Conservation (phyloP, 306 rosid genomes). For the Argentina anserina region DNA sequence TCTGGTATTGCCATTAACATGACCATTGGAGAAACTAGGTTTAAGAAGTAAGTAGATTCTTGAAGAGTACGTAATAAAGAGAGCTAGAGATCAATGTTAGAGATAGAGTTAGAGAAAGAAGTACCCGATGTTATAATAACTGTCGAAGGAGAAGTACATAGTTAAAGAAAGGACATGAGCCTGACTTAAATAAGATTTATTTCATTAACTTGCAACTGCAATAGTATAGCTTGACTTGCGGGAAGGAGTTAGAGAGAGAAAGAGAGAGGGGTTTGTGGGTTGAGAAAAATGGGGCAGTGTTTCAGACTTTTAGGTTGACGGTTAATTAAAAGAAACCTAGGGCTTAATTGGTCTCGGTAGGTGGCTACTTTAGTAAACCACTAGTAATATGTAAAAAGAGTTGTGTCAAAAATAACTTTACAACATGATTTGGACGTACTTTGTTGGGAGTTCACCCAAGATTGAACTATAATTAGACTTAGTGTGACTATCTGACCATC, state of each 20-base stretch:
- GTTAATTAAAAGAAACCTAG: constrained; percentile 6
- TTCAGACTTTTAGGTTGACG: not conserved
- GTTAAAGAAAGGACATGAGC: constrained; percentile 1
- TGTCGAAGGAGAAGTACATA: not conserved
- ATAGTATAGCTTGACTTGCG: not conserved
- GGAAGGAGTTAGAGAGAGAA: not conserved
- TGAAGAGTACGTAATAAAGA: not conserved
- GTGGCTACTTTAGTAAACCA: not conserved
- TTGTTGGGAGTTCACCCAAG: too few species aligned
- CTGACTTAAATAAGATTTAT: not conserved
- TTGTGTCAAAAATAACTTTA: too few species aligned
- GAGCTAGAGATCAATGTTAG: not conserved
- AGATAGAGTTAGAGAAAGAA: not conserved
- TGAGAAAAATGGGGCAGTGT: constrained; percentile 9
- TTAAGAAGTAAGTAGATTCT: not conserved
- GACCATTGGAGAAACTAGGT: not conserved
- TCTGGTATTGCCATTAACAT: not conserved
- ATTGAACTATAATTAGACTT: too few species aligned
- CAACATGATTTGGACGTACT: too few species aligned
- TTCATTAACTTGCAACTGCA: not conserved
- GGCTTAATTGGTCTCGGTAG: not conserved
- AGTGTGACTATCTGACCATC: too few species aligned
- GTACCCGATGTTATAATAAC: not conserved
- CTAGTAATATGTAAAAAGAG: not conserved
- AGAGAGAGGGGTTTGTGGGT: constrained; percentile 10